Conservation (phyloP, 441 rosid species). For the Lepidium campestre region DNA sequence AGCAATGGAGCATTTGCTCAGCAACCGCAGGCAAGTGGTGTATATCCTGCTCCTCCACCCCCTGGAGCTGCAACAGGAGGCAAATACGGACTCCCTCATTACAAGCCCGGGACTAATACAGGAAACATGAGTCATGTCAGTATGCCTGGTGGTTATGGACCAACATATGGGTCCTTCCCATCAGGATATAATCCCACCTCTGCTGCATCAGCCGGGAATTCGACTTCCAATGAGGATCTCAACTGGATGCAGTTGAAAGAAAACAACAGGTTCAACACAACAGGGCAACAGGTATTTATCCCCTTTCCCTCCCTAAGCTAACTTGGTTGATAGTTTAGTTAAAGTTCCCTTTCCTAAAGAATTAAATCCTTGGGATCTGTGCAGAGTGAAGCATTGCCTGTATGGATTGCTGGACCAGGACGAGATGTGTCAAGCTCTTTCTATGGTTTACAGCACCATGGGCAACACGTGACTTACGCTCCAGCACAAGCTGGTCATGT, state of each 20-base stretch:
- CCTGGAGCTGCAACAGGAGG: conserved; percentile 61
- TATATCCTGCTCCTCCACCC: conserved; percentile 78
- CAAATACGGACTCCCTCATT: conserved; percentile 75
- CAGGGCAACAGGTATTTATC: conserved; percentile 78
- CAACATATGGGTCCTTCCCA: conserved; percentile 63
- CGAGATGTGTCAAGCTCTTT: conserved; percentile 74
- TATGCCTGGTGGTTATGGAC: conserved; percentile 76
- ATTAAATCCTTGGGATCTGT: neutral
- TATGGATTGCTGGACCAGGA: conserved; percentile 83
- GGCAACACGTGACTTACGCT: conserved; percentile 74
- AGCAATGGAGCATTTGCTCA: conserved; percentile 76
- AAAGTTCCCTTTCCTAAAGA: neutral
- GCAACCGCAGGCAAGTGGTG: conserved; percentile 72
- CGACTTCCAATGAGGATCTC: conserved; percentile 69
- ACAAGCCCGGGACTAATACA: conserved; percentile 68
- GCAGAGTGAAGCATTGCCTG: conserved; percentile 84
- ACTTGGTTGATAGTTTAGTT: neutral
- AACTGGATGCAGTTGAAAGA: conserved; percentile 75
- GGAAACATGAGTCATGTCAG: conserved; percentile 66
- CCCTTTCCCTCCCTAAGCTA: neutral
- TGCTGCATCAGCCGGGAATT: conserved; percentile 59
- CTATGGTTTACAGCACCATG: conserved; percentile 79
- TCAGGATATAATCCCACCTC: conserved; percentile 71
- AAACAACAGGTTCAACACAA: conserved; percentile 60
- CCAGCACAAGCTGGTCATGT: conserved; percentile 77